Evolutionary conservation across 2,329 filamentous ascomycete genomes (phyloP).

Genomic region (Xylaria sp.): DNA sequence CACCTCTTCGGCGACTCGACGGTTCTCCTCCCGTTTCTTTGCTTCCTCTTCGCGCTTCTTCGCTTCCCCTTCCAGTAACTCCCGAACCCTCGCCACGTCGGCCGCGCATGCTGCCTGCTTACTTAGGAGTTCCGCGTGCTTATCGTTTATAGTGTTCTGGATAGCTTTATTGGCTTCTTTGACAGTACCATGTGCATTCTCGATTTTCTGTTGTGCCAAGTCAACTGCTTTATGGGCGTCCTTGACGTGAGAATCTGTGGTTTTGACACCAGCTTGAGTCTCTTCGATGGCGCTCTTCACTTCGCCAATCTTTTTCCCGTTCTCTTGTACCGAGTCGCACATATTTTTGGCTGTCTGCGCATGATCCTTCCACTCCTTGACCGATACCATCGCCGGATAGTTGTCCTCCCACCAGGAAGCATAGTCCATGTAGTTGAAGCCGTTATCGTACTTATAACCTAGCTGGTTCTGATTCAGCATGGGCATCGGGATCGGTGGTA

Average conservation of each 20-base stretch:
- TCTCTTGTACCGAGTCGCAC: conserved; percentile 34
- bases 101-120: conserved; percentile 43
- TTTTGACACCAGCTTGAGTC: conserved; percentile 34
- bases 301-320: conserved; percentile 38
- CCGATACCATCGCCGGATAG: conserved; percentile 38
- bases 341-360: conserved; percentile 35
- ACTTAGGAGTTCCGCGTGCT: conserved; percentile 36
- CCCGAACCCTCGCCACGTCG: conserved; percentile 40
- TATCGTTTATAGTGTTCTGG: conserved; percentile 39
- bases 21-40: conserved; percentile 41
- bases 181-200: conserved; percentile 36
- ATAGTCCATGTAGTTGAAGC: conserved; percentile 24
- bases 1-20: conserved; percentile 37
- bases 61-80: conserved; percentile 43
- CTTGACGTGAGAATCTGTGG: conserved; percentile 31
- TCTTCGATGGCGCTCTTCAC: conserved; percentile 28
- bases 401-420: conserved; percentile 37
- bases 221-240: conserved; percentile 38
- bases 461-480: conserved; percentile 20
- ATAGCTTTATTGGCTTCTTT: conserved; percentile 38
- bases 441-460: conserved; percentile 13
- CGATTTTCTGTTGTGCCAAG: conserved; percentile 17
- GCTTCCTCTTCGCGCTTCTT: conserved; percentile 44
- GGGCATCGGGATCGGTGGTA: background rate
- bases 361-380: conserved; percentile 40